Evolutionary conservation across 495 filamentous ascomycete species (phyloP).

Genomic region (Apodospora peruviana): DNA sequence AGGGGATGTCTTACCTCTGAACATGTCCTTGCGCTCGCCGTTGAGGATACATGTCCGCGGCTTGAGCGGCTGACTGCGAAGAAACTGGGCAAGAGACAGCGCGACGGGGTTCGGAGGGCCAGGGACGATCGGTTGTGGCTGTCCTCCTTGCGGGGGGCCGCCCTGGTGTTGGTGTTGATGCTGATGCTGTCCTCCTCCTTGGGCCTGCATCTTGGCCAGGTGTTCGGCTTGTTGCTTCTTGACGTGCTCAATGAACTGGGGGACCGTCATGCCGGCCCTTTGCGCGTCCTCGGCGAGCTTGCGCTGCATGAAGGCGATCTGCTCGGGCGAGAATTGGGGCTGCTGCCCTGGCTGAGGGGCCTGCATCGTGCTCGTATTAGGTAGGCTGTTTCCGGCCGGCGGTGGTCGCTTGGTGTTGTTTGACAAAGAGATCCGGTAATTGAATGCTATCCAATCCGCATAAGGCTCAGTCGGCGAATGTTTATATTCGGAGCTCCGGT

Average conservation of each 20-base stretch:
- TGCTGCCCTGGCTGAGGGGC: neutral
- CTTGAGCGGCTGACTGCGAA: slow-evolving; percentile 82
- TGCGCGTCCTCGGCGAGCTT: slow-evolving; percentile 73
- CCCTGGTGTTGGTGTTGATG: slow-evolving; percentile 37
- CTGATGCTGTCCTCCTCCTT: slow-evolving; percentile 30
- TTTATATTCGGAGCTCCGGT: neutral
- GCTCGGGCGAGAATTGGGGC: slow-evolving; percentile 63
- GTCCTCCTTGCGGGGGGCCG: slow-evolving; percentile 48
- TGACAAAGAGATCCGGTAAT: neutral
- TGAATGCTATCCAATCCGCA: neutral
- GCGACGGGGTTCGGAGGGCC: slow-evolving; percentile 83
- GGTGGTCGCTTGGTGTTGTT: neutral
- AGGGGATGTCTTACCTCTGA: slow-evolving; percentile 60
- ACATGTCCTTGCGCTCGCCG: slow-evolving; percentile 97
- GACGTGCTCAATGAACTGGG: slow-evolving; percentile 64
- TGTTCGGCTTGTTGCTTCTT: slow-evolving; percentile 41
- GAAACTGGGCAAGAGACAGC: slow-evolving; percentile 82
- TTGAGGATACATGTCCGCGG: slow-evolving; percentile 86
- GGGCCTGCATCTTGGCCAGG: slow-evolving; percentile 62
- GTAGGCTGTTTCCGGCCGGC: neutral
- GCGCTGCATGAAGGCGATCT: slow-evolving; percentile 77
- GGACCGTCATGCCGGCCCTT: slow-evolving; percentile 68
- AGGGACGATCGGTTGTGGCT: slow-evolving; percentile 56
- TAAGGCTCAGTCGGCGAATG: neutral
- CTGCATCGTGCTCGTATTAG: slow-evolving; percentile 2